Evolutionary conservation across 306 rosid species (phyloP).

Genomic region (Fragaria iinumae): DNA sequence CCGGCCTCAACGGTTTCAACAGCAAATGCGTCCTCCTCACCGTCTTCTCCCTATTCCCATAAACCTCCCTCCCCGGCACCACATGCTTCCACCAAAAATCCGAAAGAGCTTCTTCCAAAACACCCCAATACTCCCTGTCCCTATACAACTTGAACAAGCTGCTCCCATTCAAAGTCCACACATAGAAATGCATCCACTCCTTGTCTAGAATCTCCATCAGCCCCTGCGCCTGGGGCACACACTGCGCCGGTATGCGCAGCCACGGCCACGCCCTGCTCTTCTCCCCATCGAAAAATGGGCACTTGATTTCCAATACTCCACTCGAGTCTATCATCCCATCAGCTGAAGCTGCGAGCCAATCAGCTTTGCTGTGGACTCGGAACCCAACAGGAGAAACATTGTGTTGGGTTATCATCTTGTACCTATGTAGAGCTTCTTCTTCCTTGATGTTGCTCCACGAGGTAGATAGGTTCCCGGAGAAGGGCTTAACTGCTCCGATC

Average conservation of each 20-base stretch:
- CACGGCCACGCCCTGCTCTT: constrained; percentile 56
- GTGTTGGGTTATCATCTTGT: constrained; percentile 66
- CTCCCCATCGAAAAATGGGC: constrained; percentile 61
- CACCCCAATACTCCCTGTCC: constrained; percentile 61
- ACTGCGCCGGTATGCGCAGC: constrained; percentile 55
- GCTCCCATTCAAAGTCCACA: constrained; percentile 78
- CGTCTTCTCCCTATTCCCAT: constrained; percentile 14
- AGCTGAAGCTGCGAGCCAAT: constrained; percentile 80
- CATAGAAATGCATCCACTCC: constrained; percentile 80
- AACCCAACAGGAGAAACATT: constrained; percentile 56
- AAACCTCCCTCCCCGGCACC: constrained; percentile 58
- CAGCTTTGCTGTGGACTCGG: constrained; percentile 46
- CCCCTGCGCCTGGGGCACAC: constrained; percentile 80
- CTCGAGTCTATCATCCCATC: constrained; percentile 54
- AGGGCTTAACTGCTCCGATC: constrained; percentile 64
- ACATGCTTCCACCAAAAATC: constrained; percentile 89
- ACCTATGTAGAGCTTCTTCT: constrained; percentile 72
- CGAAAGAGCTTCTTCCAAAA: constrained; percentile 48
- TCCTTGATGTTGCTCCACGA: constrained; percentile 80
- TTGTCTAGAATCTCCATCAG: constrained; percentile 73
- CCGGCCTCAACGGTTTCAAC: constrained; percentile 47
- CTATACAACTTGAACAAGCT: constrained; percentile 59
- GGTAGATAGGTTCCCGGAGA: constrained; percentile 66
- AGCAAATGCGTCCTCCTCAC: constrained; percentile 39
- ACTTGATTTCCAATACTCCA: constrained; percentile 70